phyloP scores from a whole-genome alignment of 148 eudicot genomes.

The Rhododendron simsii region DNA sequence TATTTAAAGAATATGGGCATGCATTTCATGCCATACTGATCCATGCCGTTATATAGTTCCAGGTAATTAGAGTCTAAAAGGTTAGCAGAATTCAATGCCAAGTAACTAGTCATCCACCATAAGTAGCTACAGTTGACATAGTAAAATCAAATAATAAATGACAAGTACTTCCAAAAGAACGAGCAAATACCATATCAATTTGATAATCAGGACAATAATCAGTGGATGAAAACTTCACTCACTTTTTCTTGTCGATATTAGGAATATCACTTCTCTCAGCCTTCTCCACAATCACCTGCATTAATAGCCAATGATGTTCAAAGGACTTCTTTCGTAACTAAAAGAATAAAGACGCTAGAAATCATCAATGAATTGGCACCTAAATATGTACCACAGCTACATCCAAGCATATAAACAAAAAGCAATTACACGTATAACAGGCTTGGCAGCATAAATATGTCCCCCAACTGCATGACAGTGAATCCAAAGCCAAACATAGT shows the following conservation, averaged over 20 bases:
- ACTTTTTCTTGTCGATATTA: conserved; percentile 68
- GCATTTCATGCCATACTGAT: not conserved
- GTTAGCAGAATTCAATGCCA: not conserved
- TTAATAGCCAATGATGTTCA: not conserved
- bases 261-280: conserved; percentile 75
- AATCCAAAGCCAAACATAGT: not conserved
- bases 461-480: not conserved
- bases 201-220: not conserved
- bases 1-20: not conserved
- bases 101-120: not conserved
- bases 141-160: too few species aligned
- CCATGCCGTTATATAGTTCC: not conserved
- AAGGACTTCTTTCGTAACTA: not conserved
- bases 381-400: not conserved
- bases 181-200: not conserved
- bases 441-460: not conserved
- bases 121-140: not conserved
- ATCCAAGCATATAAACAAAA: not conserved
- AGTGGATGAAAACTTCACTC: conserved; percentile 17
- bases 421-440: not conserved
- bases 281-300: conserved; percentile 67
- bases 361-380: not conserved
- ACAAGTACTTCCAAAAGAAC: not conserved
- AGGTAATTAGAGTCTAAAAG: not conserved
- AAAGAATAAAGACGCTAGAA: not conserved